phyloP scores from a whole-genome alignment of 192 early-diverging fungal species.

The Entomortierella chlamydospora region DNA sequence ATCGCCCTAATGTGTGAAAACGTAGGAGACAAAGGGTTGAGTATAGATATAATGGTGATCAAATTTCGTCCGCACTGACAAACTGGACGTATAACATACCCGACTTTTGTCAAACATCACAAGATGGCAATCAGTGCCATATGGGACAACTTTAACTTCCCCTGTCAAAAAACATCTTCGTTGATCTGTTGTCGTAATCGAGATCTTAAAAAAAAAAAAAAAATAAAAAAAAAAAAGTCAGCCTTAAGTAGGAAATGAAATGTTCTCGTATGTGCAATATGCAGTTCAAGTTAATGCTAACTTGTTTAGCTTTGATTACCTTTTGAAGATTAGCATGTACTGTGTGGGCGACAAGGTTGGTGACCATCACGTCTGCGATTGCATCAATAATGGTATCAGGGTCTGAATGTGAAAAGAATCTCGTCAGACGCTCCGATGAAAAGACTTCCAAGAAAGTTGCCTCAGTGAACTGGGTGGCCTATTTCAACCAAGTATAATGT shows the following conservation, averaged over 20 bases:
- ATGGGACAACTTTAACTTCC: slow-evolving; percentile 65
- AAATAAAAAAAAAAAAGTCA: too few relatives aligned
- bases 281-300: too few relatives aligned
- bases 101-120: slow-evolving; percentile 73
- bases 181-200: slow-evolving; percentile 73
- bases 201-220: slow-evolving; percentile 52
- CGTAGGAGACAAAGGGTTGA: background rate
- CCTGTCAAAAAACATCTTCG: slow-evolving; percentile 74
- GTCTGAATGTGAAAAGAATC: slow-evolving; percentile 55
- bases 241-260: too few relatives aligned
- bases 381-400: slow-evolving; percentile 45
- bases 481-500: background rate
- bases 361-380: slow-evolving; percentile 43
- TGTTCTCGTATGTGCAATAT: too few relatives aligned
- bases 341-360: slow-evolving; percentile 48
- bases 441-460: slow-evolving; percentile 54
- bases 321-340: slow-evolving; percentile 45
- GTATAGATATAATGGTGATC: background rate
- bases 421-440: slow-evolving; percentile 53
- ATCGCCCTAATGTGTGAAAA: slow-evolving; percentile 31
- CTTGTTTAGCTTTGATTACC: slow-evolving; percentile 22
- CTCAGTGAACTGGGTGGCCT: slow-evolving; percentile 47
- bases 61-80: slow-evolving; percentile 1
- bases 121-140: slow-evolving; percentile 52
- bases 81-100: slow-evolving; percentile 37